Percentiles rank a stretch among this genome's conserved stretches.
Conservation (phyloP, 2,329 filamentous ascomycete genomes). For the Cryoendolithus antarcticus region DNA sequence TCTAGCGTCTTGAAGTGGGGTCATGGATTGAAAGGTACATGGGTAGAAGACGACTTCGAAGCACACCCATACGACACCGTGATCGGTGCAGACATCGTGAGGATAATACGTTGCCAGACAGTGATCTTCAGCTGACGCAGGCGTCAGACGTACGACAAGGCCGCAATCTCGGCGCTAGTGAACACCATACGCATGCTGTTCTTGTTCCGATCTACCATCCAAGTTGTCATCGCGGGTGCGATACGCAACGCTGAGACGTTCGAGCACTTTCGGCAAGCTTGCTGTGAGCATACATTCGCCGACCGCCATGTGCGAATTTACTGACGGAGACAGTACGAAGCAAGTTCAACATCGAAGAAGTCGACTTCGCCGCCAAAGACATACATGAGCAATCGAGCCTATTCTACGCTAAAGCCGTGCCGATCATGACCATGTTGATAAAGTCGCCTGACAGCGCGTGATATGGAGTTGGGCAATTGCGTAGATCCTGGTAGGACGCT, state of each 20-base stretch:
- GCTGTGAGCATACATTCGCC: conserved; percentile 29
- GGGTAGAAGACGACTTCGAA: conserved; percentile 41
- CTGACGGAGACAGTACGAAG: conserved; percentile 14
- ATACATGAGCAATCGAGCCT: conserved; percentile 22
- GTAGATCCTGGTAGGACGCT: no score
- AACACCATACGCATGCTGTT: conserved; percentile 53
- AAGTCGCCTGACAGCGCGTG: not conserved
- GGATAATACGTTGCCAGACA: conserved; percentile 11
- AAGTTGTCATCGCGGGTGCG: conserved; percentile 56
- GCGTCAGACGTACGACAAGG: conserved; percentile 54
- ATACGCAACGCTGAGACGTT: conserved; percentile 61
- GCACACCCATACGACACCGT: conserved; percentile 45
- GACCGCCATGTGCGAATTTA: not conserved
- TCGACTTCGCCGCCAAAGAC: conserved; percentile 19
- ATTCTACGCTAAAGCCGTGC: conserved; percentile 24
- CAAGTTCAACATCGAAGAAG: conserved; percentile 19
- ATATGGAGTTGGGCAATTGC: not conserved
- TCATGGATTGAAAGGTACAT: conserved; percentile 43
- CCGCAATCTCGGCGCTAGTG: conserved; percentile 50
- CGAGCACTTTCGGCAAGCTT: conserved; percentile 48
- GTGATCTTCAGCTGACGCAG: conserved; percentile 5
- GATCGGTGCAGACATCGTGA: conserved; percentile 59
- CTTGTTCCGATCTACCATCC: conserved; percentile 40
- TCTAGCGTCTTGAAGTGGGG: conserved; percentile 55
- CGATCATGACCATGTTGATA: conserved; percentile 20